These are phyloP conservation scores for Neonectria neomacrospora DNA, from an alignment of 2,329 filamentous ascomycete genomes.

Conservation along the genomic window DNA sequence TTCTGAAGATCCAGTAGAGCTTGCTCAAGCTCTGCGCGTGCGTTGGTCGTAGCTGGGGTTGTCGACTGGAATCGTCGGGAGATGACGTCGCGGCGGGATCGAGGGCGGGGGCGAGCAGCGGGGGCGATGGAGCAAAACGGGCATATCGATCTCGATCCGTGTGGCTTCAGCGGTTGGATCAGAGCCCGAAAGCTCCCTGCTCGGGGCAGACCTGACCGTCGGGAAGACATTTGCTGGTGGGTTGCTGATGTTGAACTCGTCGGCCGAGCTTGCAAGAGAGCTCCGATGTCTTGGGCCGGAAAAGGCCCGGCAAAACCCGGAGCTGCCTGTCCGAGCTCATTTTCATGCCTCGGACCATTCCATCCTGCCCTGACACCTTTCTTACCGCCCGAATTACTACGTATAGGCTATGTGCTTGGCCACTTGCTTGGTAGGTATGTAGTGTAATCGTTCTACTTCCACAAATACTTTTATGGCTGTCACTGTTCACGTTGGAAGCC, in stretches of 20 bases:
- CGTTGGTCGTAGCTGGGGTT: slow-evolving; percentile 41
- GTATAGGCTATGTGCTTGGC: too few species aligned
- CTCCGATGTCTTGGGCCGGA: slow-evolving; percentile 34
- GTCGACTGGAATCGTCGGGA: slow-evolving; percentile 47
- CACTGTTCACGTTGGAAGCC: too few species aligned
- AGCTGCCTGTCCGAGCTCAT: slow-evolving; percentile 12
- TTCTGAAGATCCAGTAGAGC: slow-evolving; percentile 70
- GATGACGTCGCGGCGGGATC: slow-evolving; percentile 38
- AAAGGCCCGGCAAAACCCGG: slow-evolving; percentile 46
- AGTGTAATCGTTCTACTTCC: too few species aligned
- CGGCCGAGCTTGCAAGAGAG: slow-evolving; percentile 30
- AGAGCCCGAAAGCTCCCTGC: slow-evolving; percentile 44
- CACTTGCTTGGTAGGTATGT: too few species aligned
- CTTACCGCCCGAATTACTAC: too few species aligned
- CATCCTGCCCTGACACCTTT: too few species aligned
- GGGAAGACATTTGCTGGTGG: slow-evolving; percentile 46
- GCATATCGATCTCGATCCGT: slow-evolving; percentile 41
- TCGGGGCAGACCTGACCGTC: slow-evolving; percentile 44
- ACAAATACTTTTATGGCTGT: too few species aligned
- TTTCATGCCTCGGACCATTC: too few species aligned
- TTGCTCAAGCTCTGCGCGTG: slow-evolving; percentile 66
- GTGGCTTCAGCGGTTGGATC: slow-evolving; percentile 30
- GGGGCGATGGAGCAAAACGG: slow-evolving; percentile 47
- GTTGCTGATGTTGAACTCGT: slow-evolving; percentile 34
- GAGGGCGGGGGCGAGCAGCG: slow-evolving; percentile 31